These are phyloP conservation scores for Leccinum subtestaceum DNA, from an alignment of 768 basidiomycete genomes.

Conservation along the genomic window DNA sequence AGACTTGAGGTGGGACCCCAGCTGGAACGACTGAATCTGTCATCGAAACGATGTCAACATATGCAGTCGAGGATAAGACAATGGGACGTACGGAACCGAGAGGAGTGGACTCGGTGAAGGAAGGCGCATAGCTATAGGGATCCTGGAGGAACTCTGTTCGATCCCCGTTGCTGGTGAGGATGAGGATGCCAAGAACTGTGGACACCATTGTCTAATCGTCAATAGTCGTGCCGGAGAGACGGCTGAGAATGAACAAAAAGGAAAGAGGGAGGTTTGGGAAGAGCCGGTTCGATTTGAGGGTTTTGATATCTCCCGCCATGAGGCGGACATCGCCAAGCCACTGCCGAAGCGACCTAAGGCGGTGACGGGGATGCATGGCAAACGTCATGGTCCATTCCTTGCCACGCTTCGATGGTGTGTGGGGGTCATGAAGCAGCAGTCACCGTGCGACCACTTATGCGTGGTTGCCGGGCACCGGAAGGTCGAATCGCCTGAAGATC, in stretches of 20 bases:
- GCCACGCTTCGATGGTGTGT: slow-evolving; percentile 29
- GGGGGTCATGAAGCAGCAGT: slow-evolving; percentile 21
- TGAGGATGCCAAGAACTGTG: slow-evolving; percentile 67
- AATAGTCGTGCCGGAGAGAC: neutral
- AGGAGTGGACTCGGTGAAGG: slow-evolving; percentile 68
- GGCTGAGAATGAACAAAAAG: slow-evolving; percentile 1
- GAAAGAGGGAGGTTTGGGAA: slow-evolving; percentile 11
- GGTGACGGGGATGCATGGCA: slow-evolving; percentile 23
- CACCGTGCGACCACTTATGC: slow-evolving; percentile 22
- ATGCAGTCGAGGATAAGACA: neutral
- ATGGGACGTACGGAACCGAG: slow-evolving; percentile 60
- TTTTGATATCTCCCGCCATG: slow-evolving; percentile 31
- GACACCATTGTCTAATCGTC: slow-evolving; percentile 22
- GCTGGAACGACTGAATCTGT: slow-evolving; percentile 64
- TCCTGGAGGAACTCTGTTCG: slow-evolving; percentile 68
- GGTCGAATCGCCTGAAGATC: slow-evolving; percentile 20
- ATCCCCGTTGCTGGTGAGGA: slow-evolving; percentile 77
- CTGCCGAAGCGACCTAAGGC: slow-evolving; percentile 29
- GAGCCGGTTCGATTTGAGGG: slow-evolving; percentile 11
- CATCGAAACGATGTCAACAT: slow-evolving; percentile 8
- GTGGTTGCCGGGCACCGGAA: slow-evolving; percentile 26
- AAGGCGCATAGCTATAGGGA: slow-evolving; percentile 61
- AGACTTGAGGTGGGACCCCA: slow-evolving; percentile 59
- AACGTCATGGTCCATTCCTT: slow-evolving; percentile 26
- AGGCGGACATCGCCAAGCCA: slow-evolving; percentile 30